Evolutionary conservation across 1,284 basidiomycete genomes (phyloP).

Genomic region (Malassezia japonica): DNA sequence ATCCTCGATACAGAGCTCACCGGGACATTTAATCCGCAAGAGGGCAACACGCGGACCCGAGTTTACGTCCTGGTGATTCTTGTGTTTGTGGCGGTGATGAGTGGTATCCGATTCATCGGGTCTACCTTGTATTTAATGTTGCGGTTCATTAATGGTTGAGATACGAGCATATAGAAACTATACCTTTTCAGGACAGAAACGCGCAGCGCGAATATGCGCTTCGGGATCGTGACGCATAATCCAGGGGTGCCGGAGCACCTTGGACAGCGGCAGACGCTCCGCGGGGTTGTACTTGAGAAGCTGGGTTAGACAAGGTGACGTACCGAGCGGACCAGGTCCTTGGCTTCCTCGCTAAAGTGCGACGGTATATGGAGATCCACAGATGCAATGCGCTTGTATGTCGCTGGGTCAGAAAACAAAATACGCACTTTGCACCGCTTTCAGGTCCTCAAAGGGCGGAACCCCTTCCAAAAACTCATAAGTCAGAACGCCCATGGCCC

Average conservation of each 20-base stretch:
- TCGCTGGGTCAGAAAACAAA: constrained; percentile 15
- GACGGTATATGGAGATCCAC: constrained; percentile 36
- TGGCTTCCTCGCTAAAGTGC: constrained; percentile 30
- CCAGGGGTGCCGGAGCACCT: constrained; percentile 85
- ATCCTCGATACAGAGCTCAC: constrained; percentile 31
- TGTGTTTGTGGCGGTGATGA: constrained; percentile 40
- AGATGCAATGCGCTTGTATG: constrained; percentile 34
- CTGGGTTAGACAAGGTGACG: constrained; percentile 51
- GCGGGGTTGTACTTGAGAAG: constrained; percentile 77
- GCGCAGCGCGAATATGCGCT: constrained; percentile 27
- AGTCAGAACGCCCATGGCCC: constrained; percentile 90
- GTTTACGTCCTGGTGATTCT: constrained; percentile 43
- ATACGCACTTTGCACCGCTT: constrained; percentile 60
- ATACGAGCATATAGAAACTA: not conserved
- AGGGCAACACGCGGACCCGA: constrained; percentile 31
- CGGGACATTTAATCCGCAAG: constrained; percentile 23
- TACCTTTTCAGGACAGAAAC: not conserved
- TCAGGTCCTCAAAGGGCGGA: constrained; percentile 77
- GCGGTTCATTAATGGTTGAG: constrained; percentile 24
- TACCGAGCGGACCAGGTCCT: constrained; percentile 30
- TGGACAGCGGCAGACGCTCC: constrained; percentile 66
- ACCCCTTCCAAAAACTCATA: constrained; percentile 89
- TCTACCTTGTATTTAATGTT: constrained; percentile 35
- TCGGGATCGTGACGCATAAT: constrained; percentile 62
- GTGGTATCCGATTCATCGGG: constrained; percentile 38